phyloP scores from a whole-genome alignment of 2,329 filamentous ascomycete species.

The Cladophialophora exuberans region DNA sequence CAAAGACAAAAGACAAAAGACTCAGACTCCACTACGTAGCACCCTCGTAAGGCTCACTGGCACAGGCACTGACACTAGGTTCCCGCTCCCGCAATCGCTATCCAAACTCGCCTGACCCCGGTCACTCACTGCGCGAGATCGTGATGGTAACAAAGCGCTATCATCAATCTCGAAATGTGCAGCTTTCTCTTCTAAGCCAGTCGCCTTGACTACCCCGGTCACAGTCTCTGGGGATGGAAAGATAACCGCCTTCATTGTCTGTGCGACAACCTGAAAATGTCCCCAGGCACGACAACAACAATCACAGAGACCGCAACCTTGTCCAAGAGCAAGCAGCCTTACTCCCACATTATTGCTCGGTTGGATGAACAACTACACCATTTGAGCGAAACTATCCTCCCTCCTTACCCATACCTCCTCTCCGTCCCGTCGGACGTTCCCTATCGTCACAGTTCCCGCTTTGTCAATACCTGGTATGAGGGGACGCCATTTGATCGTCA shows the following conservation, averaged over 20 bases:
- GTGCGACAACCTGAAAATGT: slow-evolving; percentile 33
- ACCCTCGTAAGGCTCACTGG: no score
- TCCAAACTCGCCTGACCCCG: no score
- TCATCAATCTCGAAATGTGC: slow-evolving; percentile 19
- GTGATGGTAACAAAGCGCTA: slow-evolving; percentile 11
- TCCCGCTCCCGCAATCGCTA: no score
- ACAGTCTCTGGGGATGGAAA: slow-evolving; percentile 26
- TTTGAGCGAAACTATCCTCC: slow-evolving; percentile 47
- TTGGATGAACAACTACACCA: slow-evolving; percentile 41
- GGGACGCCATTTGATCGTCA: slow-evolving; percentile 56
- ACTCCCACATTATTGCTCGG: slow-evolving; percentile 11
- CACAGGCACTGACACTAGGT: no score
- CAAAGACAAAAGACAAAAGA: no score
- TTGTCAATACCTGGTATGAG: slow-evolving; percentile 52
- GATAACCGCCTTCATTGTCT: slow-evolving; percentile 13
- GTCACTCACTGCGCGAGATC: no score
- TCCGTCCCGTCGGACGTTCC: slow-evolving; percentile 51
- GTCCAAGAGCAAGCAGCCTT: slow-evolving; percentile 11
- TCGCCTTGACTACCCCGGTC: slow-evolving; percentile 16
- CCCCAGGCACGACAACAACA: slow-evolving; percentile 25
- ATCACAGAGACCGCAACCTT: slow-evolving; percentile 15
- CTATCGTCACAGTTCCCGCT: slow-evolving; percentile 47
- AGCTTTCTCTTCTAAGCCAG: slow-evolving; percentile 13
- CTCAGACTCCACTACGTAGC: no score
- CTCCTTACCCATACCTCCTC: slow-evolving; percentile 49